Base-by-base conservation (phyloP, 352 stramenopile species). In the Globisporangium camurandrum region DNA sequence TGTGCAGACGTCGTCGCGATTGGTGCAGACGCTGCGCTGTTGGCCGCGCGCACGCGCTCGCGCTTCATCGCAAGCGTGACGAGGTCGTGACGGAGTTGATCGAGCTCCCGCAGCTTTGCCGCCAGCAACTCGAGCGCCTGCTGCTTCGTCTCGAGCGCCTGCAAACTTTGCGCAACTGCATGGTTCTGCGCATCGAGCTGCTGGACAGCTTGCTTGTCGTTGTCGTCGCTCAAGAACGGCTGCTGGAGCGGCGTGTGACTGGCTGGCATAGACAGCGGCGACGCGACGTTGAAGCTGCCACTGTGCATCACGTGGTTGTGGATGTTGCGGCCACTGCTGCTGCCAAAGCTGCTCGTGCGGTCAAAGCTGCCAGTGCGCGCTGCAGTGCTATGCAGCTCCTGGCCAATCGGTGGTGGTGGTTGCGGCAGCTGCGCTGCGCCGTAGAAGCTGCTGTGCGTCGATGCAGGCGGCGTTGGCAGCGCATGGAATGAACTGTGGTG, bases 71-170 rank as follows among this genome's bases (percentile, higher is more conserved):
- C 62, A 12, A 91, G 60, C 45, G 65, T 59, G 26, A 91, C 71
- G 5, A 91, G 58, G 48, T 91, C 75, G 26, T 83, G 67, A 22
- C 80, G 80, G 26, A 89, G 54, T 52, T 88, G 77, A 47, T 91
- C 77, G 19, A 91, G 56, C 54, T 85, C 73, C 17, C 67, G 72
- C 30, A 91, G 45, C 38, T 86, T 85, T 24, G 84, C 66, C 1
- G 70, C 69, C 28, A 91, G 59, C 28, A 66, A 55, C 53, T 86
- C 75, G 34, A 91, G 73, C 7, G 69, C 50, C 14, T 59, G 62
- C 62, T 89, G 80, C 40, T 86, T 88, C 49, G 62, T 62, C 51
- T 86, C 71, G n/a, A 88, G 62, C 51, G 53, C 49, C 16, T 65
- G 46, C 16, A 91, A 46, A 28, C 61, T 43, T 14, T 75, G 51